These are phyloP conservation scores for Veloporphyrellus conicus DNA, from an alignment of 1,284 basidiomycete genomes.

Conservation along the genomic window DNA sequence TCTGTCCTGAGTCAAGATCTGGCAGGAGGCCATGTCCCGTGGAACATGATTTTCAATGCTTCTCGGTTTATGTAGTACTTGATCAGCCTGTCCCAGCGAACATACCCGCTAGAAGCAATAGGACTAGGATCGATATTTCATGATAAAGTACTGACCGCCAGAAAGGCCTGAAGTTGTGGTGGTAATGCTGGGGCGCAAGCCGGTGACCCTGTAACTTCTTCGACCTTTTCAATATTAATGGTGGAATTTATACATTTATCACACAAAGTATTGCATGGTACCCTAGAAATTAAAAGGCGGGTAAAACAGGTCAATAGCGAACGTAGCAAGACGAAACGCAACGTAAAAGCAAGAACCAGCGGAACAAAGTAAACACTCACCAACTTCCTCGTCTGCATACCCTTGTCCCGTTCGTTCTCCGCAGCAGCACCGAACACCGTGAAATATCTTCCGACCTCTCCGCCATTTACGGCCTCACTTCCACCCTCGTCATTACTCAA, in stretches of 20 bases:
- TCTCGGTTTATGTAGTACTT: no score
- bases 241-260: constrained; percentile 16
- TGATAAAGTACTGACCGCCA: neutral
- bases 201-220: neutral
- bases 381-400: constrained; percentile 58
- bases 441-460: constrained; percentile 44
- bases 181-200: neutral
- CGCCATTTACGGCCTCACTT: constrained; percentile 7
- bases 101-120: neutral
- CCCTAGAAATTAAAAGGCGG: constrained; percentile 13
- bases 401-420: constrained; percentile 81
- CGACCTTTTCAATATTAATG: neutral
- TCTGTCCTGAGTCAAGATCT: no score
- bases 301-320: constrained; percentile 3
- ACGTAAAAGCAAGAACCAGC: neutral
- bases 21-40: no score
- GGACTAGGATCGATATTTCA: neutral
- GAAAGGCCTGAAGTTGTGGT: neutral
- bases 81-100: neutral
- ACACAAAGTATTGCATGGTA: constrained; percentile 34
- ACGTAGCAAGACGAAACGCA: neutral
- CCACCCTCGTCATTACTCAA: constrained; percentile 10
- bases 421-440: constrained; percentile 79
- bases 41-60: no score
- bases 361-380: constrained; percentile 40